A percentile compares a stretch with the other conserved stretches of the same genome.
Evolutionary conservation across 1,284 basidiomycete species (phyloP).

Genomic region (Fomitopsis palustris): DNA sequence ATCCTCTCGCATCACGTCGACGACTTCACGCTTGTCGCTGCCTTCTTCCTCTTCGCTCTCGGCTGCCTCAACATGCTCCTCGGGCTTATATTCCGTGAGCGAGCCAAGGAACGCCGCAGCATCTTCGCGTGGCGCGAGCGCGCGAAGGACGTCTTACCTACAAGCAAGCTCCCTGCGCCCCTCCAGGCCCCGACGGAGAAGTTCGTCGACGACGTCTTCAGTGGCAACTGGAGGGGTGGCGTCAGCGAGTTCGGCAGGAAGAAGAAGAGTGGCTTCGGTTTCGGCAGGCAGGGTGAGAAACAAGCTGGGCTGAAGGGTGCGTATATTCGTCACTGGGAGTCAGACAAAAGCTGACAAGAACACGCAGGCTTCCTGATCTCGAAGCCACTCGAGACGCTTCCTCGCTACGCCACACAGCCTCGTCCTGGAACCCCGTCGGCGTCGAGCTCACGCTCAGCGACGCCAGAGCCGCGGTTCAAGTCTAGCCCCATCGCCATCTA

Average conservation of each 20-base stretch:
- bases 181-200: slow-evolving; percentile 39
- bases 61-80: slow-evolving; percentile 81
- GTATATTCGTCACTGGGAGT: slow-evolving; percentile 10
- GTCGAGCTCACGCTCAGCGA: slow-evolving; percentile 25
- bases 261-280: slow-evolving; percentile 51
- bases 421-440: slow-evolving; percentile 14
- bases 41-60: slow-evolving; percentile 81
- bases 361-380: slow-evolving; percentile 34
- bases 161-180: slow-evolving; percentile 36
- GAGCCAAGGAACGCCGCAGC: slow-evolving; percentile 58
- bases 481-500: slow-evolving; percentile 27
- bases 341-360: slow-evolving; percentile 3
- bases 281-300: slow-evolving; percentile 76
- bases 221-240: slow-evolving; percentile 13
- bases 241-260: slow-evolving; percentile 14
- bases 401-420: slow-evolving; percentile 31
- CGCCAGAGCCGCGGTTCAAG: slow-evolving; percentile 30
- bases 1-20: slow-evolving; percentile 84
- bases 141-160: slow-evolving; percentile 54
- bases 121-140: slow-evolving; percentile 65
- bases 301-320: slow-evolving; percentile 58
- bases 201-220: slow-evolving; percentile 29
- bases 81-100: slow-evolving; percentile 70
- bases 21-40: slow-evolving; percentile 82
- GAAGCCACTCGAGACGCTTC: slow-evolving; percentile 35